Evolutionary conservation across 2,329 filamentous ascomycete species (phyloP), one percentile per base, ranked within the genome.

Genomic region (Hypoxylon sp.): DNA sequence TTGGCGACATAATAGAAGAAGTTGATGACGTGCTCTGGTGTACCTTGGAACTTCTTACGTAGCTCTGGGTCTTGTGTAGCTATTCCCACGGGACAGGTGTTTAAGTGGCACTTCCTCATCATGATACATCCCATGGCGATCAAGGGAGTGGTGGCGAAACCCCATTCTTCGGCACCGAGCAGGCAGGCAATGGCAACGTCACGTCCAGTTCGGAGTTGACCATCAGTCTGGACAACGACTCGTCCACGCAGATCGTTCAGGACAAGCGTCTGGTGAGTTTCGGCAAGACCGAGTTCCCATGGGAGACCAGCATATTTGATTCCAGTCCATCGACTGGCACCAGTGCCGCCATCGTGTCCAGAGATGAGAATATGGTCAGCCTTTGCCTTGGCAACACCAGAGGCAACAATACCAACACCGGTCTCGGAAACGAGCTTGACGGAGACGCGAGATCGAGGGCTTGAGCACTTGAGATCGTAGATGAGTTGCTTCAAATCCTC

Each of bases 1-100:
- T 98, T 98, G 74, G 95, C 92, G 58, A 98, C 88, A 77, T 98
- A 98, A 85, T 98, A 98, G 84, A 97, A 97, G 86, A 98, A 98
- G 87, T 98, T 98, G 82, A 98, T 98, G 64, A 97, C 95, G 75
- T 98, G 94, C 83, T 98, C 95, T 10, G 95, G 95, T 0, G 93
- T 95, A 69, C 95, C 95, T 74, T 90, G 86, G 82, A 98, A 98
- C 83, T 98, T 98, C 86, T 95, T 92, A 68, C 95, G 90, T 1
- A 98, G 87, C 79, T 95, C 92, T n/a, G 94, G 94, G 76, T 98
- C 95, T 79, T 98, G 95, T 0, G 95, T 97, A 2, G 95, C 95
- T 68, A 98, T 97, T 80, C 95, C 95, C 10, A 98, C 95, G 8
- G 95, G 94, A 83, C 95, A 89, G 2, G 56, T 59, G n/a, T 59